A percentile compares a stretch with the other conserved stretches of the same genome.
Evolutionary conservation across 2,329 filamentous ascomycete genomes (phyloP).

Genomic region (Cercospora sojina): DNA sequence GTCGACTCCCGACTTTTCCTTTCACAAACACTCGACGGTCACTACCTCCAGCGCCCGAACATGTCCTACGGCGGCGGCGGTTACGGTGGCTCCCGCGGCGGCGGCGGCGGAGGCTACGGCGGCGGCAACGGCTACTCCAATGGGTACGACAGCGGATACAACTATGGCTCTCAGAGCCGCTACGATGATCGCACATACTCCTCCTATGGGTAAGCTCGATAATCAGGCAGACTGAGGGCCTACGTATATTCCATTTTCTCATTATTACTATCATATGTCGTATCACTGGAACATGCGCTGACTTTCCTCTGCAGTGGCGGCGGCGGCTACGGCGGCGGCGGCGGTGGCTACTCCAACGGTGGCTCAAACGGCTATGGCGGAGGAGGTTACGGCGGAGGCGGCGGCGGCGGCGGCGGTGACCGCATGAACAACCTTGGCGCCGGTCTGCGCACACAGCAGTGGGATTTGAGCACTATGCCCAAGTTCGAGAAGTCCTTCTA

Average conservation of each 20-base stretch:
- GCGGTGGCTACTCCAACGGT: constrained; percentile 39
- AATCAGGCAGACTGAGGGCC: constrained; percentile 42
- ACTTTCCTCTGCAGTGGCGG: constrained; percentile 31
- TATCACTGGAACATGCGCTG: constrained; percentile 15
- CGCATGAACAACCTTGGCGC: constrained; percentile 90
- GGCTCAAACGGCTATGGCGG: constrained; percentile 37
- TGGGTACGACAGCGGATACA: constrained; percentile 39
- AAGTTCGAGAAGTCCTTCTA: constrained; percentile 99
- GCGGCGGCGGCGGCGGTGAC: constrained; percentile 73
- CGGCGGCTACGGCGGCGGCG: constrained; percentile 33
- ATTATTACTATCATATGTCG: constrained; percentile 8
- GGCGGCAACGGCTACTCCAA: constrained; percentile 38
- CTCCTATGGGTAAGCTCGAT: constrained; percentile 46
- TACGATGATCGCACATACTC: constrained; percentile 41
- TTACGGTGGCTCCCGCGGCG: constrained; percentile 47
- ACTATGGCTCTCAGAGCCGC: constrained; percentile 48
- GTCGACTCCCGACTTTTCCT: background rate
- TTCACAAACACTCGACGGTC: constrained; percentile 18
- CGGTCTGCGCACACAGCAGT: constrained; percentile 81
- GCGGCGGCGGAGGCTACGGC: constrained; percentile 46
- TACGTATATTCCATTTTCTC: constrained; percentile 22
- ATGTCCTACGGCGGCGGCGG: constrained; percentile 72
- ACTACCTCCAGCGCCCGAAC: constrained; percentile 23
- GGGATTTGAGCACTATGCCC: constrained; percentile 76
- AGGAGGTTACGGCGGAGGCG: constrained; percentile 42